phyloP scores from a whole-genome alignment of 768 basidiomycete species.

The Trametes cubensis region DNA sequence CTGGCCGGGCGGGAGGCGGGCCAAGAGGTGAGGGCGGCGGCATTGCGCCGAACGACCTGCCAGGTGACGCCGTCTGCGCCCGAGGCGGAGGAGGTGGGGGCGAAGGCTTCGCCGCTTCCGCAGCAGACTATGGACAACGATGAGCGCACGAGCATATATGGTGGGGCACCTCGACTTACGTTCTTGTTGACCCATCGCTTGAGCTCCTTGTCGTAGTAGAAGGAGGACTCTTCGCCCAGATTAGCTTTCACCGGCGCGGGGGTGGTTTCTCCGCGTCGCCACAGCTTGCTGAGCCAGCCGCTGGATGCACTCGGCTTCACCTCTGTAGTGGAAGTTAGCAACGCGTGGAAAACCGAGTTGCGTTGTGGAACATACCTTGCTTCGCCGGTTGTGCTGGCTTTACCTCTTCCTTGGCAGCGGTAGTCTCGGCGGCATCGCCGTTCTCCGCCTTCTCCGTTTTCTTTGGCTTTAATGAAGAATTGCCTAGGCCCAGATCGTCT shows the following conservation, averaged over 20 bases:
- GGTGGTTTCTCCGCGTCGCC: constrained; percentile 63
- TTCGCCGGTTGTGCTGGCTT: constrained; percentile 31
- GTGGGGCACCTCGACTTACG: constrained; percentile 44
- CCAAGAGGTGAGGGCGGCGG: constrained; percentile 36
- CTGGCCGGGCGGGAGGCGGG: constrained; percentile 55
- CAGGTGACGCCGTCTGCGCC: constrained; percentile 85
- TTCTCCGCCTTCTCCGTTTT: constrained; percentile 21
- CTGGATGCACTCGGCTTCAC: constrained; percentile 35
- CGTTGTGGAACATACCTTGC: constrained; percentile 10
- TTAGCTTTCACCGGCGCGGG: constrained; percentile 86
- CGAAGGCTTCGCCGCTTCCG: constrained; percentile 54
- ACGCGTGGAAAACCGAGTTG: not conserved
- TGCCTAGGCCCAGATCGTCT: constrained; percentile 92
- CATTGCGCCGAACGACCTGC: constrained; percentile 45
- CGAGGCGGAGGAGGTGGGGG: constrained; percentile 81
- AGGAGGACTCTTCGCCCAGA: constrained; percentile 86
- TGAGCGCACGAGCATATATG: not conserved
- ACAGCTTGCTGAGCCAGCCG: constrained; percentile 83
- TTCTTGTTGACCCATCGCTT: constrained; percentile 97
- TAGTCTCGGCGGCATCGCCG: not conserved
- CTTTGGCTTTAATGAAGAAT: constrained; percentile 48
- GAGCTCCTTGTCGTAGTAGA: constrained; percentile 93
- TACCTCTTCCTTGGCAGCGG: constrained; percentile 25
- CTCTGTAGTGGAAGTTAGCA: constrained; percentile 25
- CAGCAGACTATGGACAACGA: constrained; percentile 48